A percentile compares a stretch with the other conserved stretches of the same genome.
phyloP scores from a whole-genome alignment of 164 flowering plant genomes.

The Aristolochia contorta region DNA sequence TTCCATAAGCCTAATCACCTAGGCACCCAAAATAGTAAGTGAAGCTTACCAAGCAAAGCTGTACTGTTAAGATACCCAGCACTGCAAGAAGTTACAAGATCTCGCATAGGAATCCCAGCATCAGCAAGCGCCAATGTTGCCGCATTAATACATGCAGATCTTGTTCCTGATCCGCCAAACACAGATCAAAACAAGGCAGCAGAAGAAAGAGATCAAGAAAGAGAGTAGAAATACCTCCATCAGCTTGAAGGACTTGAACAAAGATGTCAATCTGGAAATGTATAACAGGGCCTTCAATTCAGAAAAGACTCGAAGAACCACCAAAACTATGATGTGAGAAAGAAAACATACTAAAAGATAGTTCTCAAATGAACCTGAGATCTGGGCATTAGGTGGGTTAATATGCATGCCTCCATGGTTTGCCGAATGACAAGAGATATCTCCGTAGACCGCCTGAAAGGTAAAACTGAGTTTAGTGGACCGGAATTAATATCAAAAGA shows the following conservation, averaged over 20 bases:
- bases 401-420: slow-evolving; percentile 93
- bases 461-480: neutral
- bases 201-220: neutral
- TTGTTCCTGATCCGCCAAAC: slow-evolving; percentile 51
- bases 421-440: slow-evolving; percentile 92
- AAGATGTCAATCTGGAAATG: slow-evolving; percentile 79
- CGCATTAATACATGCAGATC: slow-evolving; percentile 98
- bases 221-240: slow-evolving; percentile 59
- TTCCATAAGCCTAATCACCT: neutral
- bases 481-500: too few species aligned
- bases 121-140: slow-evolving; percentile 97
- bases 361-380: slow-evolving; percentile 47
- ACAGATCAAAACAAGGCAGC: neutral
- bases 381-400: slow-evolving; percentile 89
- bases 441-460: slow-evolving; percentile 78
- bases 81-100: slow-evolving; percentile 86
- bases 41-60: slow-evolving; percentile 68
- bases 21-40: neutral
- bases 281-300: too few species aligned
- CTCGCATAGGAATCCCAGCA: slow-evolving; percentile 98
- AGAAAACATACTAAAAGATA: slow-evolving; percentile 1
- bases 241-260: slow-evolving; percentile 99
- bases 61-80: slow-evolving; percentile 89
- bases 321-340: neutral
- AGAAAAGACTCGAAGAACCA: neutral